Evolutionary conservation across 495 filamentous ascomycete genomes (phyloP).

Genomic region (Bathelium albidoporum): DNA sequence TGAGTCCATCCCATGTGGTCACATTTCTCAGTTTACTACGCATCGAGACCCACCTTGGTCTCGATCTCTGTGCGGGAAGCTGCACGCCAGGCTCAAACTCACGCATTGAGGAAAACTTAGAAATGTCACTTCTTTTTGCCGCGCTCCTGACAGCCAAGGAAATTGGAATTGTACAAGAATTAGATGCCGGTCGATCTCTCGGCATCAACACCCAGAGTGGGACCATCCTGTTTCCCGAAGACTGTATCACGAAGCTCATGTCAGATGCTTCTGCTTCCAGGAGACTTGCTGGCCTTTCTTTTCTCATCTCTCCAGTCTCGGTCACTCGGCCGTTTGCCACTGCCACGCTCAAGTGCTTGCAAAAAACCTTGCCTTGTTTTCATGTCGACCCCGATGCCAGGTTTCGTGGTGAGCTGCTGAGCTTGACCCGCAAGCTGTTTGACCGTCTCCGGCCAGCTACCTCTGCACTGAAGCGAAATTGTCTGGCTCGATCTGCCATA

Average conservation of each 20-base stretch:
- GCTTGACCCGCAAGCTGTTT: conserved; percentile 54
- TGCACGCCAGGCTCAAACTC: conserved; percentile 23
- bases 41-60: conserved; percentile 28
- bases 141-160: conserved; percentile 73
- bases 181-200: conserved; percentile 21
- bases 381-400: conserved; percentile 78
- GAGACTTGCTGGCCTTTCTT: conserved; percentile 62
- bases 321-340: conserved; percentile 58
- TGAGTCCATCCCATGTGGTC: conserved; percentile 43
- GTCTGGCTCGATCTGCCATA: neutral
- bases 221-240: conserved; percentile 33
- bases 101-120: conserved; percentile 34
- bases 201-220: conserved; percentile 6
- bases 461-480: conserved; percentile 16
- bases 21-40: conserved; percentile 44
- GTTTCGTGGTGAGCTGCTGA: conserved; percentile 64
- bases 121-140: conserved; percentile 52
- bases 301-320: conserved; percentile 59
- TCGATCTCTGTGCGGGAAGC: neutral
- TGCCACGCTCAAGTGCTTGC: conserved; percentile 48
- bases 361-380: conserved; percentile 51
- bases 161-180: conserved; percentile 60
- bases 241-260: conserved; percentile 45
- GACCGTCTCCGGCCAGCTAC: conserved; percentile 26
- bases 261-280: conserved; percentile 50